Percentiles rank a stretch among this genome's conserved stretches.
Conservation (phyloP, 371 early-diverging fungal genomes). For the Mucor ambiguus region DNA sequence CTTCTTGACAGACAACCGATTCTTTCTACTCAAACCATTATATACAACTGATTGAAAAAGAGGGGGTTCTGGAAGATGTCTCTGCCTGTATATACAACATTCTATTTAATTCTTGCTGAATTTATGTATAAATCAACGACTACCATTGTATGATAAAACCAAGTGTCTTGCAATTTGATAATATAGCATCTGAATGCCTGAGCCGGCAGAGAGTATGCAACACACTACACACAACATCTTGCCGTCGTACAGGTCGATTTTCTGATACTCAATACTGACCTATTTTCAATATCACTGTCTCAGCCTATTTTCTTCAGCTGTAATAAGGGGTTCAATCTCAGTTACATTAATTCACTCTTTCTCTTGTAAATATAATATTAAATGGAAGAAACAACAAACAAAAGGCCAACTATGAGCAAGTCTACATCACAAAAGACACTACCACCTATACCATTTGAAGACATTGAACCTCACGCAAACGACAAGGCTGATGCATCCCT, state of each 20-base stretch:
- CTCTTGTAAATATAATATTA: background rate
- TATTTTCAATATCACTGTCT: too few relatives aligned
- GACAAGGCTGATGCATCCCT: background rate
- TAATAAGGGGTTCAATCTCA: background rate
- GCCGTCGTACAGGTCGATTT: background rate
- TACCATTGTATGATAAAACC: too few relatives aligned
- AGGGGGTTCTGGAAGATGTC: too few relatives aligned
- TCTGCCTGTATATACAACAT: background rate
- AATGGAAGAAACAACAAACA: background rate
- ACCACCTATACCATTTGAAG: conserved; percentile 23
- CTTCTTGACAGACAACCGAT: background rate
- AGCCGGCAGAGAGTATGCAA: too few relatives aligned
- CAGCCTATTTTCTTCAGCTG: too few relatives aligned
- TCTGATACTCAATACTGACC: background rate
- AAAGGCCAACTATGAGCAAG: conserved; percentile 3
- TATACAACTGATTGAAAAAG: background rate
- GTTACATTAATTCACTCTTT: background rate
- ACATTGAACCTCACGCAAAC: background rate
- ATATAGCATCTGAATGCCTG: too few relatives aligned
- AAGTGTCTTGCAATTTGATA: too few relatives aligned
- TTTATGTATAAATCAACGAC: background rate
- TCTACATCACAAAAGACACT: conserved; percentile 12
- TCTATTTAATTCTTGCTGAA: background rate
- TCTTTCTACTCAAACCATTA: background rate
- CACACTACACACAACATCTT: too few relatives aligned